Conservation (phyloP, 2,329 filamentous ascomycete species). For the Passalora sequoiae region DNA sequence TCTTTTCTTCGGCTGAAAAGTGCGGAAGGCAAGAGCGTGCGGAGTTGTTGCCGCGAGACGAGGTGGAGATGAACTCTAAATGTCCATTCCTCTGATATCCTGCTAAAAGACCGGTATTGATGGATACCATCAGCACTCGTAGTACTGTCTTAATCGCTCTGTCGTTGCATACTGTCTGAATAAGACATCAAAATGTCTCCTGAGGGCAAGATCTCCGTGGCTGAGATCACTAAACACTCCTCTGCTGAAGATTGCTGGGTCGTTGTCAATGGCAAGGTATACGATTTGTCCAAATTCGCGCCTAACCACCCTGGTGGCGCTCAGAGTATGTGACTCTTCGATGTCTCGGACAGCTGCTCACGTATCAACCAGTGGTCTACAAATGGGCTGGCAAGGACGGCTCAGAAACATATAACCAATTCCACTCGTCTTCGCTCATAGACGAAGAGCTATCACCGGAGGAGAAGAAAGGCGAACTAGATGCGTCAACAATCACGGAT, state of each 20-base stretch:
- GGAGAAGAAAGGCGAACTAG: conserved; percentile 38
- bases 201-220: conserved; percentile 22
- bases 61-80: conserved; percentile 3
- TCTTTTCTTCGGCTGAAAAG: not conserved
- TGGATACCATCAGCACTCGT: not conserved
- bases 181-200: not conserved
- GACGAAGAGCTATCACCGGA: conserved; percentile 38
- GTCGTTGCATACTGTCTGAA: too few species aligned
- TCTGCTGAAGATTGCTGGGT: conserved; percentile 52
- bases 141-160: too few species aligned
- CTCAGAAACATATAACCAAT: conserved; percentile 50
- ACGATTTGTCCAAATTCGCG: conserved; percentile 62
- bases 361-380: conserved; percentile 39
- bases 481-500: conserved; percentile 29
- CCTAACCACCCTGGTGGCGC: conserved; percentile 59
- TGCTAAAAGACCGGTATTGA: not conserved
- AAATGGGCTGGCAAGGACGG: conserved; percentile 53
- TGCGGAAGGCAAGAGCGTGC: not conserved
- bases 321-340: conserved; percentile 36
- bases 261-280: conserved; percentile 62
- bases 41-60: conserved; percentile 3
- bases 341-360: conserved; percentile 1
- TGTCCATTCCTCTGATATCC: too few species aligned
- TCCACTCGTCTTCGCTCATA: conserved; percentile 45
- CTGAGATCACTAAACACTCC: conserved; percentile 33